Evolutionary conservation across 148 eudicot species (phyloP).

Genomic region (Polygonum maritimum): DNA sequence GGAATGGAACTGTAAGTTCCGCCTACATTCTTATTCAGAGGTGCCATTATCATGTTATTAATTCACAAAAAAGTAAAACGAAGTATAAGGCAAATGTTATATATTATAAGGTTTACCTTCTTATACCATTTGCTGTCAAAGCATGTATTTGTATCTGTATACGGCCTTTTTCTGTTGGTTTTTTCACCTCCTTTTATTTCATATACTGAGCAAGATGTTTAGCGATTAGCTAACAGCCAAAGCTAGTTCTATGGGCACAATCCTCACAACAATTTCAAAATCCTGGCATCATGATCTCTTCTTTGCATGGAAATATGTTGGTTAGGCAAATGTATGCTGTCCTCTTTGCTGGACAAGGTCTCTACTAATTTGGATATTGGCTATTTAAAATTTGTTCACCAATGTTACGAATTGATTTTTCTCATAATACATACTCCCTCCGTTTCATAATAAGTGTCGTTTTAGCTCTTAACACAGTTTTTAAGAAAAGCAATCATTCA

Average conservation of each 20-base stretch:
- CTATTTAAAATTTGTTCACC: not conserved
- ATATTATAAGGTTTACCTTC: not conserved
- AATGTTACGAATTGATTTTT: not conserved
- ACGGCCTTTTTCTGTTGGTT: not conserved
- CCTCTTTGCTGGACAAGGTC: not conserved
- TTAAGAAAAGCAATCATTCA: too few species aligned
- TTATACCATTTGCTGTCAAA: not conserved
- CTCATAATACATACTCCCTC: not conserved
- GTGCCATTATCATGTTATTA: not conserved
- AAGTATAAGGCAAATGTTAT: not conserved
- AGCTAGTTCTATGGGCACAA: constrained; percentile 2
- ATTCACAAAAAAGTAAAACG: not conserved
- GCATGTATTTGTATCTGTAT: not conserved
- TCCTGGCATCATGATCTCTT: not conserved
- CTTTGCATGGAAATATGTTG: not conserved
- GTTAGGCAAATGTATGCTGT: not conserved
- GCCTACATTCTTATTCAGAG: constrained; percentile 7
- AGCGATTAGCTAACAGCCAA: not conserved
- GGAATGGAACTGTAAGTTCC: constrained; percentile 93
- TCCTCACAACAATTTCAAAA: not conserved
- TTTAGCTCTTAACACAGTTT: too few species aligned
- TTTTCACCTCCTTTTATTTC: not conserved
- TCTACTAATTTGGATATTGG: not conserved
- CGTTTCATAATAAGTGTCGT: too few species aligned
- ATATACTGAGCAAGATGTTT: not conserved